Percentiles rank a stretch among this genome's conserved stretches.
These are phyloP conservation scores for Trifolium subterraneum DNA, from an alignment of 306 rosid genomes.

Conservation along the genomic window DNA sequence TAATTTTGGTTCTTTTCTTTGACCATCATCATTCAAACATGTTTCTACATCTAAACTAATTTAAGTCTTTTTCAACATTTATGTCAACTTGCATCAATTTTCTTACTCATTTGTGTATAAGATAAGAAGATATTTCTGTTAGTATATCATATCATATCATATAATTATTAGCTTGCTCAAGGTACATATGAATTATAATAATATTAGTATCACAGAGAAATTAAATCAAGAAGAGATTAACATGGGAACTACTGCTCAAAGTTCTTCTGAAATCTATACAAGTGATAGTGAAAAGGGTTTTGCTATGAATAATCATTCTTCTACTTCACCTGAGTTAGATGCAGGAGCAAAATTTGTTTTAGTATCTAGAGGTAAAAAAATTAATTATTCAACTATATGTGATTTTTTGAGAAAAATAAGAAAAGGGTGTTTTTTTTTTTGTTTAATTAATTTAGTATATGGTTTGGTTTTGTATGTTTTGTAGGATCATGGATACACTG, in stretches of 20 bases:
- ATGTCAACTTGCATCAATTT: constrained; percentile 40
- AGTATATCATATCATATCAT: background rate
- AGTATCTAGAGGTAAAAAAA: constrained; percentile 62
- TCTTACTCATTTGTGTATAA: constrained; percentile 4
- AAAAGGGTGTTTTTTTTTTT: constrained; percentile 3
- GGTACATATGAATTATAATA: constrained; percentile 35
- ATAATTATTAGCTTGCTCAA: constrained; percentile 22
- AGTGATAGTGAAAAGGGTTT: constrained; percentile 54
- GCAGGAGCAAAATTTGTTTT: constrained; percentile 88
- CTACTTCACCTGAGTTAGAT: constrained; percentile 53
- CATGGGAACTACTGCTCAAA: constrained; percentile 54
- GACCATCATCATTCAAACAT: constrained; percentile 47
- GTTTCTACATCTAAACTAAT: constrained; percentile 38
- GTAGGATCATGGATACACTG: constrained; percentile 88
- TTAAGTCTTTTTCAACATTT: constrained; percentile 35
- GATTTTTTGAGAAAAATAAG: background rate
- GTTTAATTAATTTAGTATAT: constrained; percentile 22
- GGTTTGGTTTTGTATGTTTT: constrained; percentile 20
- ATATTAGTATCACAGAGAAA: constrained; percentile 26
- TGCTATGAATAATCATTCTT: constrained; percentile 28
- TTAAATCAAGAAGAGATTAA: background rate
- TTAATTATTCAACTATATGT: background rate
- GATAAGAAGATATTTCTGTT: constrained; percentile 20
- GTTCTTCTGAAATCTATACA: constrained; percentile 41
- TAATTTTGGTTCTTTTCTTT: constrained; percentile 50